A percentile compares a stretch with the other conserved stretches of the same genome.
phyloP scores from a whole-genome alignment of 73 alveolate species.

The Loxodes magnus region DNA sequence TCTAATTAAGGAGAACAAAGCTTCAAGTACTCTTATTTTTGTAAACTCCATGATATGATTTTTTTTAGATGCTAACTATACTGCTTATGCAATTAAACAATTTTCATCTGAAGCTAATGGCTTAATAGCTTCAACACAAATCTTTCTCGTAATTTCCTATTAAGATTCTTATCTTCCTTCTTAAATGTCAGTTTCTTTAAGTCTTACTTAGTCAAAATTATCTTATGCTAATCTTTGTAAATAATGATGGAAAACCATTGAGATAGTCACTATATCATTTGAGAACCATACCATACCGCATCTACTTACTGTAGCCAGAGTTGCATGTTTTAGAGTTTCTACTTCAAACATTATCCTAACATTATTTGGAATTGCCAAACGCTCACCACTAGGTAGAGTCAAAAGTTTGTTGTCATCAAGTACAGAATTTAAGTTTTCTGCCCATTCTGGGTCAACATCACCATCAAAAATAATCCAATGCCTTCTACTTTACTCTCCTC shows the following conservation, averaged over 20 bases:
- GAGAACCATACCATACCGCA: slow-evolving; percentile 99
- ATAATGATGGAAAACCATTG: slow-evolving; percentile 83
- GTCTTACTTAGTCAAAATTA: slow-evolving; percentile 51
- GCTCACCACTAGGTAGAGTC: slow-evolving; percentile 98
- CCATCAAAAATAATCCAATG: slow-evolving; percentile 99
- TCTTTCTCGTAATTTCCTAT: slow-evolving; percentile 28
- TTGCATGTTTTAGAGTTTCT: slow-evolving; percentile 97
- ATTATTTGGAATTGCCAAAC: slow-evolving; percentile 96
- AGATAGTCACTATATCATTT: slow-evolving; percentile 77
- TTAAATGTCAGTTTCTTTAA: slow-evolving; percentile 43
- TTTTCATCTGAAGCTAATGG: slow-evolving; percentile 58
- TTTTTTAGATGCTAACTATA: slow-evolving; percentile 52
- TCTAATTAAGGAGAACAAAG: slow-evolving; percentile 90
- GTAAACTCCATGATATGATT: slow-evolving; percentile 98
- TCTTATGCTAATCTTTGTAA: slow-evolving; percentile 70
- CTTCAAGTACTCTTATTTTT: slow-evolving; percentile 81
- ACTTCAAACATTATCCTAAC: slow-evolving; percentile 99
- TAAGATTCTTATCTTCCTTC: slow-evolving; percentile 25
- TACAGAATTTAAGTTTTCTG: slow-evolving; percentile 98
- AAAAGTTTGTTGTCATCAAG: slow-evolving; percentile 97
- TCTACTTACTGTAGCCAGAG: slow-evolving; percentile 98
- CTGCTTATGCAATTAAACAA: slow-evolving; percentile 53
- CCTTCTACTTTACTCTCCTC: slow-evolving; percentile 93
- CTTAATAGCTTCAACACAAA: slow-evolving; percentile 80
- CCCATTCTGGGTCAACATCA: slow-evolving; percentile 99